Evolutionary conservation across 352 stramenopile species (phyloP), one percentile per base, ranked within the genome.

Genomic region (Phytophthora megakarya): DNA sequence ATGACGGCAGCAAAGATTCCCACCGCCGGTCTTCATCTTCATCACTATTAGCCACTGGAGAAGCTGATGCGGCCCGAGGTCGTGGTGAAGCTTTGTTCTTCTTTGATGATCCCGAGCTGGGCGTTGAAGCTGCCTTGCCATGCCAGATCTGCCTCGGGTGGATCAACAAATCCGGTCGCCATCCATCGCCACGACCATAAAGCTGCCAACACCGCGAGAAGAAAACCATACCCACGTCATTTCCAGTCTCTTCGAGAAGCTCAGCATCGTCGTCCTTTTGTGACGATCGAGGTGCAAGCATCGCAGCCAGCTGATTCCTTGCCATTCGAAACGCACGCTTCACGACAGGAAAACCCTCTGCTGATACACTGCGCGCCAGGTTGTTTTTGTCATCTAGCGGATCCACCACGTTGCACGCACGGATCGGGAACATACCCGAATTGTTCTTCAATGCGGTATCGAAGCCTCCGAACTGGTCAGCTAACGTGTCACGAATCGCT

Each of bases 301-400:
- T 68, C 7, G 50, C 43, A 3, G 63, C 70, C 12, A 93, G 65
- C 3, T 84, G 82, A 21, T 90, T 77, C 21, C 81, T 72, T 26
- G 82, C 83, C 1, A 86, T 59, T 5, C 71, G 70, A 40, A 92
- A 91, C 25, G 79, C 83, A 48, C 81, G 80, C 65, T 89, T 88
- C 69, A 95, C 78, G 11, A 83, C 71, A 8, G 83, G 81, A 51
- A 95, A 89, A 33, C 67, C 72, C 19, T 95, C 84, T 5, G 77
- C 72, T 16, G 84, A 90, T 2, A 95, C 84, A 50, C 84, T 93
- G 19, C 86, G 84, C 30, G 82, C 87, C 38, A 96, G 63, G 59
- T 97, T 97, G 72, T 97, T 94, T 56, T 75, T 76, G 46, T 88
- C 76, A 53, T 97, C 81, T 21, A 97, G 76, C 12, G 90, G 89